A percentile compares a stretch with the other conserved stretches of the same genome.
Conservation (phyloP, 331 rosid species). For the Phaseolus coccineus region DNA sequence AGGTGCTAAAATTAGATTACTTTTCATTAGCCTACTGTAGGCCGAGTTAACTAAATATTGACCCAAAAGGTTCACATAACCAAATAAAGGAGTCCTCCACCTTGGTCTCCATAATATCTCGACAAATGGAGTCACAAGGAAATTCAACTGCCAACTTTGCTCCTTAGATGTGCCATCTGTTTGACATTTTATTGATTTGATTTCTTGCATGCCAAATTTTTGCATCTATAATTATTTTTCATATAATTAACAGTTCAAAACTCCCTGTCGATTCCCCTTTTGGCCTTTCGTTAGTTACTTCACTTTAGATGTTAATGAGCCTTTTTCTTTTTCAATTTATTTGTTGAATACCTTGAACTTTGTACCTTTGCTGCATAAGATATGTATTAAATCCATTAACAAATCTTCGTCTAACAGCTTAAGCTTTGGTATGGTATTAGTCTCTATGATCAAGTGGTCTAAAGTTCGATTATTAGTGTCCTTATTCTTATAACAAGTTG, state of each 20-base stretch:
- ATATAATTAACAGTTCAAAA: background rate
- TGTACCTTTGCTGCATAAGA: constrained; percentile 8
- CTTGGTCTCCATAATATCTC: background rate
- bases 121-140: background rate
- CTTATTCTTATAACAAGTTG: background rate
- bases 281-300: background rate
- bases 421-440: constrained; percentile 18
- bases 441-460: background rate
- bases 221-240: constrained; percentile 20
- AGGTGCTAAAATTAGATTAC: background rate
- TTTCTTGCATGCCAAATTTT: constrained; percentile 17
- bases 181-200: background rate
- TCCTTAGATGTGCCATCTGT: background rate
- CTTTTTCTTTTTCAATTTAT: background rate
- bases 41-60: background rate
- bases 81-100: background rate
- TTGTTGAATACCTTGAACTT: constrained; percentile 13
- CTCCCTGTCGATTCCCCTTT: background rate
- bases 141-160: background rate
- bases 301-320: constrained; percentile 11
- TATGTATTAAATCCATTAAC: background rate
- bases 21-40: background rate
- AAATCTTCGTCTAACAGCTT: constrained; percentile 1
- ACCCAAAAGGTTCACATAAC: background rate
- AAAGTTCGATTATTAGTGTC: constrained; percentile 1